Conservation (phyloP, 83 land plant species). For the Picea mariana region DNA sequence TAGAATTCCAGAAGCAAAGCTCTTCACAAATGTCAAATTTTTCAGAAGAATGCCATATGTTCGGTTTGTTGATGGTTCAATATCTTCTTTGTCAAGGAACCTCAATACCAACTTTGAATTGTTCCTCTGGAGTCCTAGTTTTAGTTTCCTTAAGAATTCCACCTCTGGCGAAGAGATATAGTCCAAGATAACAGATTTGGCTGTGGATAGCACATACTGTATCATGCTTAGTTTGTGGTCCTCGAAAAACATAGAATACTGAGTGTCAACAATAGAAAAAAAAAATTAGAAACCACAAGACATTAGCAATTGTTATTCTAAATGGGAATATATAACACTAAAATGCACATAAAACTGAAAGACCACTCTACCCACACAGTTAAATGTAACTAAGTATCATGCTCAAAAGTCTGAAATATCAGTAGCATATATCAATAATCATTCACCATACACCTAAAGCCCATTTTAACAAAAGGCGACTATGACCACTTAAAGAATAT, state of each 20-base stretch:
- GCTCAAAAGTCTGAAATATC: neutral
- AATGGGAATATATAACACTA: neutral
- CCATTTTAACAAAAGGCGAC: neutral
- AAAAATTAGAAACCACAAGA: neutral
- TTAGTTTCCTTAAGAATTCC: conserved; percentile 58
- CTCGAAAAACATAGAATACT: conserved; percentile 7
- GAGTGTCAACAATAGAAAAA: conserved; percentile 8
- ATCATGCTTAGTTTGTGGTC: conserved; percentile 15
- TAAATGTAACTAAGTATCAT: neutral
- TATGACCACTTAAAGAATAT: neutral
- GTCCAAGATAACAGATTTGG: conserved; percentile 13
- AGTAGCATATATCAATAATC: neutral
- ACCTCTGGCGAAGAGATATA: conserved; percentile 91
- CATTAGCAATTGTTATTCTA: neutral
- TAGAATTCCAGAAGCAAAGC: conserved; percentile 81
- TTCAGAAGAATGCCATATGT: conserved; percentile 51
- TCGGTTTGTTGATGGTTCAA: conserved; percentile 74
- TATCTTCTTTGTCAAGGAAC: conserved; percentile 22
- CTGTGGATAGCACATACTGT: neutral
- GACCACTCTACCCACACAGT: neutral
- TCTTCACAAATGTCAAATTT: conserved; percentile 53
- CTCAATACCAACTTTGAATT: conserved; percentile 62
- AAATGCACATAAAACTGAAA: neutral
- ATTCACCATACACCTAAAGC: neutral
- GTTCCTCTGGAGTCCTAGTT: conserved; percentile 23